Evolutionary conservation across 106 monocot genomes (phyloP), one percentile per base, ranked within the genome.

Genomic region (Agapanthus africanus): DNA sequence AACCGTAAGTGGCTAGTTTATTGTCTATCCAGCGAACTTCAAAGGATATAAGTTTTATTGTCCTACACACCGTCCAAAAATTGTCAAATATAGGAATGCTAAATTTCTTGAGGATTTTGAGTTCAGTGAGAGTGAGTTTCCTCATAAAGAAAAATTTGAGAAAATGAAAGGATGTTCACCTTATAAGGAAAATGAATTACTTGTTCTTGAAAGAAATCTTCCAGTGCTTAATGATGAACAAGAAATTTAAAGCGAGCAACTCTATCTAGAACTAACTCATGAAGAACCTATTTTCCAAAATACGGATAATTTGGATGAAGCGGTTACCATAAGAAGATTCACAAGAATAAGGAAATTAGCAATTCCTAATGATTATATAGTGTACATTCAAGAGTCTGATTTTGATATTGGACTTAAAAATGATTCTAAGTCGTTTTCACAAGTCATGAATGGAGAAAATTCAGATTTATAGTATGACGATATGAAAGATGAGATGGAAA

Each of bases 401-500:
- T 38, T 37, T 22, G 38, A 39, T 0, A 40, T 65, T 65, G 38
- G 65, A 65, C 13, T 1, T 22, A 65, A 65, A 23, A 32, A 39
- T 65, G 38, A 65, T 65, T 37, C 36, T 38, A 15, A 32, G 11
- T 19, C 38, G 11, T 65, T 38, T 39, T 40, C 65, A 65, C 65
- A 39, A 39, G 65, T 32, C 65, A 65, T 40, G 18, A 65, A 22
- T 65, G 36, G 65, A 37, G 18, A 39, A 32, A 21, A 39, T 7
- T 65, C 65, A 10, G 14, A n/a, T 4, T 39, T 38, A 13, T 40
- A 37, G 65, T 40, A 39, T 32, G 49, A 77, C 46, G 60, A 44
- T 34, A 63, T 69, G 76, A 70, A 63, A 23, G 69, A 70, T 13
- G 60, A 65, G 37, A 50, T 63, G 7, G 47, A 63, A 0, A 70